Percentiles rank a stretch among this genome's conserved stretches.
Conservation (phyloP, 2,329 filamentous ascomycete genomes). For the Sporothrix protearum region DNA sequence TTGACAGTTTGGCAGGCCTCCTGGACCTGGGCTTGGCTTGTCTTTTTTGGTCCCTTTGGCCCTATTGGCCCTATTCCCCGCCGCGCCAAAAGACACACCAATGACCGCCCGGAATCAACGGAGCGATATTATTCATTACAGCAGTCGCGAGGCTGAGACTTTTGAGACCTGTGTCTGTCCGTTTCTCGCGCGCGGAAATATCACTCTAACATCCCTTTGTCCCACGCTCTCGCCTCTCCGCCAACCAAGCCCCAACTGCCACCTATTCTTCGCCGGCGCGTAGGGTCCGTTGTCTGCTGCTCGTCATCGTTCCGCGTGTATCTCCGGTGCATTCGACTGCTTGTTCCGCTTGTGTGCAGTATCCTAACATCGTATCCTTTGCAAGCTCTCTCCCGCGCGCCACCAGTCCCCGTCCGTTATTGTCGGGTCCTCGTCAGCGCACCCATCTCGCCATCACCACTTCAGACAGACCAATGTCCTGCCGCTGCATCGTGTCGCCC, state of each 20-base stretch:
- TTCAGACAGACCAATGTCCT: background rate
- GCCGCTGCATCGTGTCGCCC: background rate
- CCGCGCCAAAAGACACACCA: background rate
- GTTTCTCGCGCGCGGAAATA: background rate
- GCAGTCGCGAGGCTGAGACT: background rate
- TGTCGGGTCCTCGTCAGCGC: background rate
- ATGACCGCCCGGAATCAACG: constrained; percentile 7
- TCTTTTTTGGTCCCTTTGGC: background rate
- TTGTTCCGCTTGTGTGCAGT: background rate
- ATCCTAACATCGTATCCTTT: background rate
- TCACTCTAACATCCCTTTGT: background rate
- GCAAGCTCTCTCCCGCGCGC: background rate
- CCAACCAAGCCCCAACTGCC: background rate
- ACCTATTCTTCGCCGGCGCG: background rate
- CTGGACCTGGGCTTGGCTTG: background rate
- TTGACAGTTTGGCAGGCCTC: background rate
- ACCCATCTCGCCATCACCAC: constrained; percentile 1
- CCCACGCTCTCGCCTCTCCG: constrained; percentile 1
- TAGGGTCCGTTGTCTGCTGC: background rate
- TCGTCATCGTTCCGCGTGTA: background rate
- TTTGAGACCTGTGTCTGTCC: background rate
- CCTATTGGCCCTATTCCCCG: background rate
- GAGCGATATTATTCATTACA: constrained; percentile 7
- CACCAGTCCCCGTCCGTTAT: background rate
- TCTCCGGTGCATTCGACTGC: background rate